Conservation (phyloP, 805 yeast species). For the Metschnikowia reukaufii region DNA sequence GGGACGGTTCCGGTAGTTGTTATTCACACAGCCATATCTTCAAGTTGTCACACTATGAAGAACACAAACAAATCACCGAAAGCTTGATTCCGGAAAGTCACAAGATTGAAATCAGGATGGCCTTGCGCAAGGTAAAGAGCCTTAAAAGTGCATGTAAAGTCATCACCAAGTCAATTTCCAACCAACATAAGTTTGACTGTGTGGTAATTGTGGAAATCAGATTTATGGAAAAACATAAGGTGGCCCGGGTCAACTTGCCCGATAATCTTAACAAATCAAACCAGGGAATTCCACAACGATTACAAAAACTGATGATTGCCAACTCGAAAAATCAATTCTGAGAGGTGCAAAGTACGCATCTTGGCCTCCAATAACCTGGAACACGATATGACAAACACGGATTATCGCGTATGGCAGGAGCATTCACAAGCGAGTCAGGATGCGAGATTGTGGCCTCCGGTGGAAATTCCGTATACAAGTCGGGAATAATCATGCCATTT, state of each 20-base stretch:
- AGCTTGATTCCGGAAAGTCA: constrained; percentile 3
- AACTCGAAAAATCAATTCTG: constrained; percentile 6
- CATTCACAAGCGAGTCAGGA: constrained; percentile 55
- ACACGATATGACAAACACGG: constrained; percentile 28
- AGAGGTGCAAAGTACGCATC: constrained; percentile 35
- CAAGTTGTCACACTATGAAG: constrained; percentile 33
- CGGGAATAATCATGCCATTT: constrained; percentile 57
- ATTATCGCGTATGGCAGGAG: constrained; percentile 42
- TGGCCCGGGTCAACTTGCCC: constrained; percentile 2
- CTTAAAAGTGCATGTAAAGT: constrained; percentile 44
- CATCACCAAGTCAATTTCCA: constrained; percentile 39
- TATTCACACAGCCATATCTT: constrained; percentile 51
- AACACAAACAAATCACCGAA: constrained; percentile 5
- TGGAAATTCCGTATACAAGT: constrained; percentile 43
- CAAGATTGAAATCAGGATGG: constrained; percentile 20
- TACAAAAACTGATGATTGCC: constrained; percentile 8
- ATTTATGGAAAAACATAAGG: constrained; percentile 43
- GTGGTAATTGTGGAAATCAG: constrained; percentile 54
- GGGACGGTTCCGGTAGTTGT: constrained; percentile 66
- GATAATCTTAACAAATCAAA: neutral
- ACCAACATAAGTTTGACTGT: constrained; percentile 38
- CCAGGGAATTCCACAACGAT: constrained; percentile 13
- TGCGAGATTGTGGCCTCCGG: constrained; percentile 38
- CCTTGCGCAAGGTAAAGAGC: constrained; percentile 35
- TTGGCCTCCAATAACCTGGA: constrained; percentile 42